Base-by-base conservation (phyloP, 2,329 filamentous ascomycete genomes). In the Cordyceps javanica region DNA sequence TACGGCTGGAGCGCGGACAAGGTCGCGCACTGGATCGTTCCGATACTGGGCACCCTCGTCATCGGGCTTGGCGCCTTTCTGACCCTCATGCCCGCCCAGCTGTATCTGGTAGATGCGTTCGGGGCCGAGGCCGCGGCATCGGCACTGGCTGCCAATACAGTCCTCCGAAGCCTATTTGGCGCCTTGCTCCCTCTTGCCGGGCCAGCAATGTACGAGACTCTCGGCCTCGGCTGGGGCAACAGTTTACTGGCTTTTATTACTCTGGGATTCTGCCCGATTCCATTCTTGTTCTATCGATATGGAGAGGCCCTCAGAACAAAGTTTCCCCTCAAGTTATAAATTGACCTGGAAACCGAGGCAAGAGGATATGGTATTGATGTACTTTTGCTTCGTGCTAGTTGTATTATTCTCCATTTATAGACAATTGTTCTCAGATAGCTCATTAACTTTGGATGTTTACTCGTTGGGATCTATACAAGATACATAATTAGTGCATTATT, bases 91-190 rank as follows among this genome's bases (percentile, higher is more conserved):
- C 72, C 74, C 0, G 70, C 77, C 5, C 75, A 78, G 50, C 80
- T 78, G 0, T 88, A 88, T 62, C 73, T 86, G 3, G 78, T 86
- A 19, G 82, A 87, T 57, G 75, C 78, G 6, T 73, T 69, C 50
- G 64, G 66, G 25, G 58, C 66, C 38, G 72, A 70, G 41, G 70
- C 70, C 3, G 59, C 62, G 0, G 72, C 72, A 6, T 70, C 66
- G 2, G 72, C 70, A 0, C 76, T 86, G 1, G 83, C 85, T 0
- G 82, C 82, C 0, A 83, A 74, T 60, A 82, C 81, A 0, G 75
- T 85, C 2, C 65, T 85, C 3, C 69, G 82, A 9, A 70, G 65
- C 8, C 64, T 82, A 0, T 61, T 49, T 19, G 63, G 59, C 14
- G 63, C 63, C 0, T 41, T 62, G 1, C 41, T 65, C 7, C 62